Evolutionary conservation across 108 stramenopile genomes (phyloP).

Genomic region (Skeletonema potamos): DNA sequence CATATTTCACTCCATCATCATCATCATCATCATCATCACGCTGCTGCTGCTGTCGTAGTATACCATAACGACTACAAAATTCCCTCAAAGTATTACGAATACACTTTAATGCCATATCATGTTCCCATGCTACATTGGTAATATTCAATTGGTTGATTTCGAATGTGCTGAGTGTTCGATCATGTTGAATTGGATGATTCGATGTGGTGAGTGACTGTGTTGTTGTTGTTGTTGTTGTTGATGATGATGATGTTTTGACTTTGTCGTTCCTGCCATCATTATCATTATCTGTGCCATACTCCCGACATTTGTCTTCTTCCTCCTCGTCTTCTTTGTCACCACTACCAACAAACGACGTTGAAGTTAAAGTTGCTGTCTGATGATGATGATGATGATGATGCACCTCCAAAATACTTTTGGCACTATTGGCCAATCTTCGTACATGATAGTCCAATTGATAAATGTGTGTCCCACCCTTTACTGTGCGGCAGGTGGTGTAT

Average conservation of each 20-base stretch:
- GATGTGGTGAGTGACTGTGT: not conserved
- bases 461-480: conserved; percentile 21
- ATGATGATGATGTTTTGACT: not conserved
- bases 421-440: conserved; percentile 19
- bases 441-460: conserved; percentile 48
- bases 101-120: conserved; percentile 23
- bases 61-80: conserved; percentile 11
- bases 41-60: too few species aligned
- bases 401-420: conserved; percentile 18
- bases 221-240: not conserved
- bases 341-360: not conserved
- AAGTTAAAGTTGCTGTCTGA: too few species aligned
- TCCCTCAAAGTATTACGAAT: conserved; percentile 16
- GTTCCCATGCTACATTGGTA: conserved; percentile 17
- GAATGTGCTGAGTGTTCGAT: conserved; percentile 4
- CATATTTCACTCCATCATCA: not conserved
- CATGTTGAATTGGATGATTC: conserved; percentile 20
- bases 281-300: too few species aligned
- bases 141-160: conserved; percentile 13
- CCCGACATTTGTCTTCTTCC: too few species aligned
- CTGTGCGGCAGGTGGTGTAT: conserved; percentile 42
- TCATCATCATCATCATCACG: not conserved
- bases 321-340: not conserved
- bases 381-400: not conserved
- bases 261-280: not conserved